Base-by-base conservation (phyloP, 2,329 filamentous ascomycete genomes). In the Cladosporium oxysporum region DNA sequence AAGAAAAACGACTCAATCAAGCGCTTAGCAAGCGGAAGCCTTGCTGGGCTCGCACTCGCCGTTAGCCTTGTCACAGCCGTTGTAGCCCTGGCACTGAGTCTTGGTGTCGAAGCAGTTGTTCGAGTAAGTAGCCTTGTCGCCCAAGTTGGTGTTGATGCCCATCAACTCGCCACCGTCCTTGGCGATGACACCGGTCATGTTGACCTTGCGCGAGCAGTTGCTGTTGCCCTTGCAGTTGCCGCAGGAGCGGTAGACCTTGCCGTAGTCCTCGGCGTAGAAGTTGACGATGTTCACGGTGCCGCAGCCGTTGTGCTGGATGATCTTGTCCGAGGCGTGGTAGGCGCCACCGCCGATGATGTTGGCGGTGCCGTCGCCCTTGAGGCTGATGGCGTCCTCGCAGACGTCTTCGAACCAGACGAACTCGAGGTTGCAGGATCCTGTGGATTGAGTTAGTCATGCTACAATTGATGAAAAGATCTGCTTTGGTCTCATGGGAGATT, bases 321-420 rank as follows among this genome's bases (percentile, higher is more conserved):
- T 52, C 50, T 57, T 63, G 61, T 63, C 61, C 33, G 50, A 53
- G 23, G 61, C 61, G 61, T 63, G 61, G 61, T 47, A 63, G 49
- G 61, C 79, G 57, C 79, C 79, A 28, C 79, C 79, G 26, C 62
- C 67, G 60, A 72, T 72, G 52, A 70, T 74, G 37, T 69, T 71
- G 41, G 69, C 69, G 33, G 28, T 70, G 29, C 70, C 67, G 31
- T 68, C 69, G 44, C 70, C 70, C 67, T 74, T 74, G 69, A 75
- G 70, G 31, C 66, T 74, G 70, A 81, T 78, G 71, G 74, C 73
- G 67, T 69, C 58, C 64, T 73, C 70, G 66, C 69, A 71, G 31
- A 71, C 71, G 21, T 81, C 80, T 58, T 81, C 78, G 70, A 83
- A 85, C 79, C 81, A 83, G 57, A 58, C 31, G 55, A 23, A 37